A percentile compares a stretch with the other conserved stretches of the same genome.
Evolutionary conservation across 2,329 filamentous ascomycete species (phyloP).

Genomic region (Simplicillium aogashimaense): DNA sequence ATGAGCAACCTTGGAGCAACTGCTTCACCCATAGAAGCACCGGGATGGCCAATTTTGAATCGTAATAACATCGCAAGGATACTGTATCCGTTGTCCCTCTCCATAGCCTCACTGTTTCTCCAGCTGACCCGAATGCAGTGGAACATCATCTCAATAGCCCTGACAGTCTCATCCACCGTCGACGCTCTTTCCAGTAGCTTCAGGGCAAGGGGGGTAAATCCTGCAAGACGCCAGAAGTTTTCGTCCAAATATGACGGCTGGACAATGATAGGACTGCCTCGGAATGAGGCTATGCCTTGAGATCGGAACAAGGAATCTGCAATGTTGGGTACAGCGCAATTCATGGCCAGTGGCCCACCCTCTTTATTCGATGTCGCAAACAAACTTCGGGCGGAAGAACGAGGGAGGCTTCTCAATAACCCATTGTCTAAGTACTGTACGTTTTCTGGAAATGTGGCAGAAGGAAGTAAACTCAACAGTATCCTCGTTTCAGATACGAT

Average conservation of each 20-base stretch:
- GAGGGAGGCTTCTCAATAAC: constrained; percentile 67
- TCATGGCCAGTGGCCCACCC: constrained; percentile 73
- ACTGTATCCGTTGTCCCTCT: constrained; percentile 87
- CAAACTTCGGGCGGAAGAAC: constrained; percentile 55
- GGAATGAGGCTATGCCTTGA: constrained; percentile 72
- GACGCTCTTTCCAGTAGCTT: constrained; percentile 73
- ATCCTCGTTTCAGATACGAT: constrained; percentile 76
- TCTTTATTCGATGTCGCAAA: constrained; percentile 26
- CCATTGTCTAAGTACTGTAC: constrained; percentile 70
- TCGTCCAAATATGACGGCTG: constrained; percentile 82
- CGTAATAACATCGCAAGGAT: constrained; percentile 76
- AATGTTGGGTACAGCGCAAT: constrained; percentile 76
- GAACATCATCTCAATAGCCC: constrained; percentile 75
- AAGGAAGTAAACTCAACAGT: constrained; percentile 73
- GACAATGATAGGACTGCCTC: constrained; percentile 72
- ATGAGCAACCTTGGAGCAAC: constrained; percentile 31
- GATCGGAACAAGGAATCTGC: constrained; percentile 78
- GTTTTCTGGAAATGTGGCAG: constrained; percentile 71
- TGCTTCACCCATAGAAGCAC: constrained; percentile 18
- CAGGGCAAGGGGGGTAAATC: constrained; percentile 75
- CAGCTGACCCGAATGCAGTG: constrained; percentile 82
- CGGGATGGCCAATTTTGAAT: constrained; percentile 60
- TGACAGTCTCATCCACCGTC: constrained; percentile 59
- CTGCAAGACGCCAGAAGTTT: constrained; percentile 85
- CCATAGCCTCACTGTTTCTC: constrained; percentile 98